phyloP scores from a whole-genome alignment of 176 grass and related monocot species.

The Avena atlantica region DNA sequence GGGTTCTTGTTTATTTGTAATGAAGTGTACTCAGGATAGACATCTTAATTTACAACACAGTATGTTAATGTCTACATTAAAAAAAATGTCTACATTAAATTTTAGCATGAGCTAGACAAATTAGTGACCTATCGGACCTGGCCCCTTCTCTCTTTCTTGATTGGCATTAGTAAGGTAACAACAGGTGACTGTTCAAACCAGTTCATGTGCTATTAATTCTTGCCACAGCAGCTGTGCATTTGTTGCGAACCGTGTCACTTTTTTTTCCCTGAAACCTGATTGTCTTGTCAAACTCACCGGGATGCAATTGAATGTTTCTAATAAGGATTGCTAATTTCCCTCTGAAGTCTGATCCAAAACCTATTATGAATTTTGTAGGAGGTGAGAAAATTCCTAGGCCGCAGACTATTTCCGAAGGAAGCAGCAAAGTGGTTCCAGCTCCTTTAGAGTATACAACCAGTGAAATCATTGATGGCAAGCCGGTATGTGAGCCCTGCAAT shows the following conservation, averaged over 20 bases:
- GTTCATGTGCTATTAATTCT: not conserved
- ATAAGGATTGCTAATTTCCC: not conserved
- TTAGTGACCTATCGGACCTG: not conserved
- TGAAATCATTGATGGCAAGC: constrained; percentile 74
- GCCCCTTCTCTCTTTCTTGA: not conserved
- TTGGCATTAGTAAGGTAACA: constrained; percentile 26
- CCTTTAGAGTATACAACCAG: constrained; percentile 62
- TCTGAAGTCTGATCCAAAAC: constrained; percentile 10
- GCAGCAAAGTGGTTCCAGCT: constrained; percentile 34
- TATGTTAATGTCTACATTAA: constrained; percentile 16
- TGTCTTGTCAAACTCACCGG: not conserved
- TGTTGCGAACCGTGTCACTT: not conserved
- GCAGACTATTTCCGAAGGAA: constrained; percentile 45
- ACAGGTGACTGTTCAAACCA: not conserved
- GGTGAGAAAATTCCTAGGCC: constrained; percentile 29
- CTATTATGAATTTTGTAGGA: constrained; percentile 34
- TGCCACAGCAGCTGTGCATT: constrained; percentile 14
- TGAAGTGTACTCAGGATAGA: not conserved
- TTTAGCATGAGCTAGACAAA: not conserved
- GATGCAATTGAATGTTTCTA: not conserved
- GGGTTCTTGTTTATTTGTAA: constrained; percentile 29
- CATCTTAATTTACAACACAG: not conserved
- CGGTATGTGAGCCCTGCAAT: constrained; percentile 33
- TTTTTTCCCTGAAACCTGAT: constrained; percentile 21
- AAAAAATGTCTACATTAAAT: constrained; percentile 18